Evolutionary conservation across 805 yeast genomes (phyloP), one percentile per base, ranked within the genome.

Genomic region (Limtongia smithiae): DNA sequence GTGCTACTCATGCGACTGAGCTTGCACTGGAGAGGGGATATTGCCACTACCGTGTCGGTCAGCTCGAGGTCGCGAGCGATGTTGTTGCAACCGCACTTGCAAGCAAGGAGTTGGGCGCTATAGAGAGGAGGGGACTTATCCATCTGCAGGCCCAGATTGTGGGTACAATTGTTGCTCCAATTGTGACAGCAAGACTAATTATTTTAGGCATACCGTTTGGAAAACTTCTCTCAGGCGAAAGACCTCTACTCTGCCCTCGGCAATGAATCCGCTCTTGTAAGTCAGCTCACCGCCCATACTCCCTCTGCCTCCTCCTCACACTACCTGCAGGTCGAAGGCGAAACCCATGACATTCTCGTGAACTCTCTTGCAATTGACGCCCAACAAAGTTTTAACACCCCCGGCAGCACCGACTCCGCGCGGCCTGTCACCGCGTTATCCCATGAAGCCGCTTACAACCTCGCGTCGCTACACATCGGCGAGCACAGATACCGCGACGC

Each of bases 321-420:
- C 6, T 11, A n/a, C 33, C 61, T 64, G 36, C 33, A 41, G 39
- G 57, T 51, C 6, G 68, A 67, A 37, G 77, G 74, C 46, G 82
- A 75, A 57, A 60, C 59, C 20, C 60, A 71, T 32, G 90, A 83
- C 63, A 62, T 82, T 47, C 60, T 71, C 25, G 82, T 81, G 37
- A 84, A 84, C 62, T 78, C 77, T 59, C 66, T 79, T 49, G 85
- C 87, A 3, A 73, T 80, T n/a, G 66, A 78, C 21, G 78, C 85
- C 9, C 85, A 81, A 54, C 67, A 41, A 25, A 37, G 43, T 14
- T 54, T 45, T 41, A 41, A 39, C 27, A 20, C 35, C 35, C 6
- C 14, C 3, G 12, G 14, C 18, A 12, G 6, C 18, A 4, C 6
- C 5, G 5, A 20, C 21, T 4, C 18, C 21, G 14, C 8, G 34